phyloP scores from a whole-genome alignment of 2,329 filamentous ascomycete species.

The Calonectria honghensis region DNA sequence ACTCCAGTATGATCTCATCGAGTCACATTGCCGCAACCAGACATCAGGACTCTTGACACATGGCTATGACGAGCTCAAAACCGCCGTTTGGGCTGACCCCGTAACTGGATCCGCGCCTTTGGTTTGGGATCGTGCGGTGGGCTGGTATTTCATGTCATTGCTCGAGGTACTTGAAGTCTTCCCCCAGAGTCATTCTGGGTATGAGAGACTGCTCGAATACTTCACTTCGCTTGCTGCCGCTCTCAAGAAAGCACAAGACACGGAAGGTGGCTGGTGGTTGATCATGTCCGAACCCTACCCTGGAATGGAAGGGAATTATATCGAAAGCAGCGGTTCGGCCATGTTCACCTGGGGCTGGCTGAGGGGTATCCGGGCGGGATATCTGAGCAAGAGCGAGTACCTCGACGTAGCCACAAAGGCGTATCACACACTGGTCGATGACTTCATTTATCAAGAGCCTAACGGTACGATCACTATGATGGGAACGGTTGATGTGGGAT shows the following conservation, averaged over 20 bases:
- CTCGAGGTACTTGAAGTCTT: conserved; percentile 47
- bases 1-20: conserved; percentile 66
- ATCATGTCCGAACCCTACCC: conserved; percentile 71
- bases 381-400: conserved; percentile 40
- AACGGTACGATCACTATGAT: conserved; percentile 68
- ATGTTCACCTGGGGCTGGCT: conserved; percentile 73
- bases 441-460: conserved; percentile 64
- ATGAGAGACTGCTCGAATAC: conserved; percentile 40
- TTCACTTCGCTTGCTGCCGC: conserved; percentile 39
- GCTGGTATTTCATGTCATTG: conserved; percentile 50
- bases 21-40: conserved; percentile 61
- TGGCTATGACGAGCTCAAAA: conserved; percentile 46
- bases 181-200: conserved; percentile 41
- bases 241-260: conserved; percentile 43
- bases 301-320: conserved; percentile 70
- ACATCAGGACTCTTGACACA: conserved; percentile 54
- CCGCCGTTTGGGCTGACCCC: conserved; percentile 47
- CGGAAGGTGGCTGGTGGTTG: conserved; percentile 68
- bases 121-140: conserved; percentile 49
- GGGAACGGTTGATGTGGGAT: conserved; percentile 71
- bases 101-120: conserved; percentile 45
- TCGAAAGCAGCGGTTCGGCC: conserved; percentile 74
- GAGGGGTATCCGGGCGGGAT: conserved; percentile 58
- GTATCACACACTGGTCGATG: conserved; percentile 59
- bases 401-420: conserved; percentile 38